phyloP scores from a whole-genome alignment of 371 early-diverging fungal genomes.

The Lichtheimia ramosa region DNA sequence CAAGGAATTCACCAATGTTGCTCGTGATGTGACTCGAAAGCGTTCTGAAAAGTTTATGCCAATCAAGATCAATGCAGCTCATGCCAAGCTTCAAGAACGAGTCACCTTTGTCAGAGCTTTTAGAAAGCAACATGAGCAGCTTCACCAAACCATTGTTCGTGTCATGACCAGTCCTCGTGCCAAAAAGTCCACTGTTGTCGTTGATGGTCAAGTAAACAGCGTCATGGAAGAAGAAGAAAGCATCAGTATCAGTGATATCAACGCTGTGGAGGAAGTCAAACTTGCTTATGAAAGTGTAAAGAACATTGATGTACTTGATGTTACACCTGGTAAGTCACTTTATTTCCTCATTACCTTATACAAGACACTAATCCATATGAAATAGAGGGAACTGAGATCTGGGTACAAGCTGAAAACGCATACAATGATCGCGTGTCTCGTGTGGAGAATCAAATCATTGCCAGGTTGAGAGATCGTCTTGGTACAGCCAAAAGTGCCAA shows the following conservation, averaged over 20 bases:
- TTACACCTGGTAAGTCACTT: slow-evolving; percentile 61
- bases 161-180: slow-evolving; percentile 82
- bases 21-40: slow-evolving; percentile 93
- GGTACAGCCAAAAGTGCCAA: slow-evolving; percentile 95
- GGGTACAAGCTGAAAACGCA: slow-evolving; percentile 87
- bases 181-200: slow-evolving; percentile 50
- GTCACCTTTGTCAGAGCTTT: slow-evolving; percentile 87
- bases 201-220: slow-evolving; percentile 51
- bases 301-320: slow-evolving; percentile 93
- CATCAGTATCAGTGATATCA: slow-evolving; percentile 66
- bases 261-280: slow-evolving; percentile 88
- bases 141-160: slow-evolving; percentile 90
- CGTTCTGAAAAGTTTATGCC: slow-evolving; percentile 92
- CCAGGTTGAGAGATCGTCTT: slow-evolving; percentile 89
- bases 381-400: slow-evolving; percentile 89
- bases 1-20: slow-evolving; percentile 94
- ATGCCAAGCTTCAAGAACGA: slow-evolving; percentile 93
- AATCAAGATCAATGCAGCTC: slow-evolving; percentile 92
- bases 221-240: slow-evolving; percentile 59
- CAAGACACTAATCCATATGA: background rate
- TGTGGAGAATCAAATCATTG: slow-evolving; percentile 97
- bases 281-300: slow-evolving; percentile 93
- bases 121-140: slow-evolving; percentile 95
- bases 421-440: slow-evolving; percentile 96
- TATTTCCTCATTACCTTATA: background rate